Evolutionary conservation across 352 stramenopile genomes (phyloP), one percentile per base, ranked within the genome.

Genomic region (Phytophthora fragariae): DNA sequence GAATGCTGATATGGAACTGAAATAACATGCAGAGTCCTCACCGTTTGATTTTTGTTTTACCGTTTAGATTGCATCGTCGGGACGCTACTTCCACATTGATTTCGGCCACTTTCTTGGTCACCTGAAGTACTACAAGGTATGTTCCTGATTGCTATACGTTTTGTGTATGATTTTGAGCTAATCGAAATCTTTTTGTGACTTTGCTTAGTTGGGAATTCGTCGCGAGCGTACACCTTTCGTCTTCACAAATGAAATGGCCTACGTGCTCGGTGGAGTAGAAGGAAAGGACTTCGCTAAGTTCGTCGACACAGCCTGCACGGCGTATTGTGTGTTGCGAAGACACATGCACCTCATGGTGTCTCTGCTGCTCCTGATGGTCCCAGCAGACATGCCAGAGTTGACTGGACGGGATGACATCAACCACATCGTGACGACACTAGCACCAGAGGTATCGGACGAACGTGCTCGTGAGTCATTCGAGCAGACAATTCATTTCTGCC

Each of bases 61-160:
- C 50, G 21, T 67, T 56, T 24, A 94, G 87, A 94, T 95, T 57
- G 69, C 73, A 29, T 84, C 81, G 8, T 77, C 74, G 14, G 89
- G 89, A 37, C 84, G 87, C 54, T 95, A 94, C 79, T 95, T 95
- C 68, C 89, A 95, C 75, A 95, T 95, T 46, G 89, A 95, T 72
- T 95, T 95, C 65, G 89, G 89, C 1, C 89, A 95, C 59, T 92
- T 95, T 55, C 75, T 95, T 0, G 89, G 87, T 1, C 87, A 95
- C 63, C 86, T 94, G 77, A 95, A 95, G 75, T 95, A 95, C 74
- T 81, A 88, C 56, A 2, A 15, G 2, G 9, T 49, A 29, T 46
- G 37, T 8, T 4, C 52, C 10, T 53, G 29, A 0, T 50, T 10
- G 12, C 17, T 68, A 46, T 10, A 15, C 1, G 53, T 14, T 12